Evolutionary conservation across 495 filamentous ascomycete species (phyloP), one percentile per base, ranked within the genome.

Genomic region (Podospora anserina): DNA sequence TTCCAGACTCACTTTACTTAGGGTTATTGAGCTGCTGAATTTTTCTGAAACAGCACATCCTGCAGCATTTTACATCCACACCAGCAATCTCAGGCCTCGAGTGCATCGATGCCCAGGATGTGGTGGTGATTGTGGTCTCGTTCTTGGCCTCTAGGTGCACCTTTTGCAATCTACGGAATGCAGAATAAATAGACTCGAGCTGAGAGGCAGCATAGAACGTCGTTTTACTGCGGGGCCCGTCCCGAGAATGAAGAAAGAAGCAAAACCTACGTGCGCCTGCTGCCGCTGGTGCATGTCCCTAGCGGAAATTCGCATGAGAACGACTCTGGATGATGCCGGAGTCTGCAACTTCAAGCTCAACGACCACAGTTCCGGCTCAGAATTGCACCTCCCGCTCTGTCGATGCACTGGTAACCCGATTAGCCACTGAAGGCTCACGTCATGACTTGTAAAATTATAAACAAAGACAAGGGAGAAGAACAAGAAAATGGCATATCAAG

Each of bases 281-380:
- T 66, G 71, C 66, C 32, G 65, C 59, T 62, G 61, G 30, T 70
- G 69, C 73, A 72, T 63, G 39, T 66, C 63, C 61, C 66, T 39
- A 58, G 66, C 61, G 53, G 58, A 65, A 58, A 64, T 19, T 58
- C 63, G 59, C 60, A 44, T 20, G 15, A 16, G 30, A 6, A 11
- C 59, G 20, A 30, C 16, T 30, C 26, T 18, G 26, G 26, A 5
- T 26, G 30, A 61, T 49, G 39, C 39, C 39, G 39, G 39, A 49
- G 18, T 20, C n/a, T 58, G 13, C 4, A 23, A 9, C 18, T 34
- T 39, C 27, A 32, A 32, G 23, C 39, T 63, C 16, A 7, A 4
- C 28, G 23, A 23, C 23, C 23, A 23, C 23, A 23, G 23, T 23
- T 23, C 23, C 1, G 23, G 23, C 23, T 23, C 23, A 23, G 23